Evolutionary conservation across 1,284 basidiomycete genomes (phyloP).

Genomic region (Rhodofomes roseus): DNA sequence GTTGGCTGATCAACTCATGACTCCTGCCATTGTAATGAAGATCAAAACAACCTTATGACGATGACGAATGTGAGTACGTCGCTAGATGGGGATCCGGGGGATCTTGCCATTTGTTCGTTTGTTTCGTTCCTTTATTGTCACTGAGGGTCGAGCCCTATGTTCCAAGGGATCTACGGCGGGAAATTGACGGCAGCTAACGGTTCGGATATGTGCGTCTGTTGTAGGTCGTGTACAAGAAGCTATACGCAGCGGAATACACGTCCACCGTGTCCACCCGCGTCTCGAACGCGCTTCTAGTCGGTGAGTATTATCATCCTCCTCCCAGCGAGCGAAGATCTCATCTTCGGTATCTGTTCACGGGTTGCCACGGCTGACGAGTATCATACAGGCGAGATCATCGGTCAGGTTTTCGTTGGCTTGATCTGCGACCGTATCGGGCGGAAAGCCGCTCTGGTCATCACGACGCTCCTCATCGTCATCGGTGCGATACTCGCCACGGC

Average conservation of each 20-base stretch:
- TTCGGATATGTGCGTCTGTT: constrained; percentile 5
- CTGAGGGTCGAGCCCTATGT: too few species aligned
- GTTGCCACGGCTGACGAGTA: background rate
- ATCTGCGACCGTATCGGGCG: constrained; percentile 71
- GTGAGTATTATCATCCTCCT: constrained; percentile 29
- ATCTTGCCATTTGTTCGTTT: too few species aligned
- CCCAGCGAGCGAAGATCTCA: constrained; percentile 14
- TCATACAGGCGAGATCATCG: constrained; percentile 53
- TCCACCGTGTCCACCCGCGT: constrained; percentile 63
- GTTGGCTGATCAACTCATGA: too few species aligned
- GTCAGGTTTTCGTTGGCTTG: constrained; percentile 66
- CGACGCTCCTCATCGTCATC: constrained; percentile 68
- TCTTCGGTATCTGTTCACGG: background rate
- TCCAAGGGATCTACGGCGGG: constrained; percentile 5
- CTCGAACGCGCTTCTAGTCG: constrained; percentile 71
- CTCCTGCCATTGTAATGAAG: constrained; percentile 36
- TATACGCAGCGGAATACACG: constrained; percentile 62
- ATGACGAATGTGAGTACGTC: constrained; percentile 49
- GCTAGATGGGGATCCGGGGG: background rate
- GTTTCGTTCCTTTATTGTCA: too few species aligned
- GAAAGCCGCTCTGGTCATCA: constrained; percentile 67
- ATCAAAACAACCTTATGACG: constrained; percentile 69
- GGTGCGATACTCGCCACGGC: constrained; percentile 73
- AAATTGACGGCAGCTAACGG: background rate
- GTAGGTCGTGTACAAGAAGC: constrained; percentile 58